Percentiles rank a stretch among this genome's conserved stretches.
These are phyloP conservation scores for Kwoniella shivajii DNA, from an alignment of 1,284 basidiomycete species.

Conservation along the genomic window DNA sequence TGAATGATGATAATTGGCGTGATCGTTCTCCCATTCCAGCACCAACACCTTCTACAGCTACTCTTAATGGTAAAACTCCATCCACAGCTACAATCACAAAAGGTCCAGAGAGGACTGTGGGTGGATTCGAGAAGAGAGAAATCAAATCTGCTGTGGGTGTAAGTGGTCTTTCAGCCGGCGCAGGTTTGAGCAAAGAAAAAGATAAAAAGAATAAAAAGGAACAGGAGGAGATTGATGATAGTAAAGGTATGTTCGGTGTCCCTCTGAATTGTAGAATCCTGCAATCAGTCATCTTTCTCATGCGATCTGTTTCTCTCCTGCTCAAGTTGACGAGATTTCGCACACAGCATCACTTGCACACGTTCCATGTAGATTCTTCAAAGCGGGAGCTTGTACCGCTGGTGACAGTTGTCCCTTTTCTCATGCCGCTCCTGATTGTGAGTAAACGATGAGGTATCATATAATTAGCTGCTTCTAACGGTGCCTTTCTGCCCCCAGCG, in stretches of 20 bases:
- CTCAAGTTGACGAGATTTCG: background rate
- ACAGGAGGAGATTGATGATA: constrained; percentile 2
- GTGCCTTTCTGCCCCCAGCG: too few species aligned
- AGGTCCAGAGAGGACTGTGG: constrained; percentile 36
- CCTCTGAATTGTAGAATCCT: too few species aligned
- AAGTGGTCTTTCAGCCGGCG: background rate
- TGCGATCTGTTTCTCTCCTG: background rate
- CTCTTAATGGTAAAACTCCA: background rate
- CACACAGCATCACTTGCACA: constrained; percentile 65
- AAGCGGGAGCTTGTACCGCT: constrained; percentile 87
- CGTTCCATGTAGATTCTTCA: constrained; percentile 98
- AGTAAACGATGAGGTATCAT: too few species aligned
- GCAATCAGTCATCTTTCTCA: too few species aligned
- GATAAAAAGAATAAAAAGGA: constrained; percentile 16
- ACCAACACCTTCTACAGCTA: background rate
- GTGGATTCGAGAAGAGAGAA: constrained; percentile 42
- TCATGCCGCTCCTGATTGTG: constrained; percentile 57
- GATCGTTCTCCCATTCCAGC: constrained; percentile 18
- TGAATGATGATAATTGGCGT: constrained; percentile 36
- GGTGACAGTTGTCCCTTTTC: constrained; percentile 96
- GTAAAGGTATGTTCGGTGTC: constrained; percentile 10
- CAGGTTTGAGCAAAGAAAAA: constrained; percentile 12
- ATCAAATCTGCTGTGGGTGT: constrained; percentile 14
- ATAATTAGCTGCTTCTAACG: too few species aligned
- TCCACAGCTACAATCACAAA: background rate